Evolutionary conservation across 2,329 filamentous ascomycete species (phyloP), one percentile per base, ranked within the genome.

Genomic region (Fusarium falciforme): DNA sequence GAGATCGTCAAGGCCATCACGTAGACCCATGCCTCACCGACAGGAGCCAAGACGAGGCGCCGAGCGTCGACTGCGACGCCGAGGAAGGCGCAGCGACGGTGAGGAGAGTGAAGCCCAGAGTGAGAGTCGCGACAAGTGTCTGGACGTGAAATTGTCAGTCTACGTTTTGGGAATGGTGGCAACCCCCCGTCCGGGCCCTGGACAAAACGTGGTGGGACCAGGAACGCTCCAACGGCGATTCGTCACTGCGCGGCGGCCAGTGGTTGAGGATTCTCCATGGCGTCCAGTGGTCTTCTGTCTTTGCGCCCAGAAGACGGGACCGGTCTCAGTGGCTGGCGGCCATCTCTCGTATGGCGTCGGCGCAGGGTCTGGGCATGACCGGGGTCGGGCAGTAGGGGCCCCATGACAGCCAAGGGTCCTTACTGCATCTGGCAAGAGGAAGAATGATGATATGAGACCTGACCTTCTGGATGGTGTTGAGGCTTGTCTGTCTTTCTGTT

Each of bases 141-240:
- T 47, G 8, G 58, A 61, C 5, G 22, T 61, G 31, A 47, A 61
- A 47, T 47, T 61, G 58, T 44, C n/a, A 47, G 35, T 36, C 4
- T 22, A 33, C 20, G 16, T 52, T 38, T 52, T 62, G 31, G 60
- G 60, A 62, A 33, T 61, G 38, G 58, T 38, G 11, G 52, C n/a
- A 40, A n/a, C 49, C n/a, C 38, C 20, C 6, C 14, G 33, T 3
- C 6, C 33, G 16, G 12, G 22, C 31, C n/a, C 40, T 60, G 25
- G 25, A 29, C 31, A 68, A 77, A 74, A 75, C 62, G 64, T 62
- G 57, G 76, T 76, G 76, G 76, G 58, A 65, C 74, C 63, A 59
- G 54, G 58, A 65, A 68, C 67, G 16, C 60, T 70, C 57, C 22
- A 38, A 63, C 52, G 40, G 66, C 38, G 52, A 54, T 57, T 67